Conservation (phyloP, 805 yeast genomes). For the Komagataella populi region DNA sequence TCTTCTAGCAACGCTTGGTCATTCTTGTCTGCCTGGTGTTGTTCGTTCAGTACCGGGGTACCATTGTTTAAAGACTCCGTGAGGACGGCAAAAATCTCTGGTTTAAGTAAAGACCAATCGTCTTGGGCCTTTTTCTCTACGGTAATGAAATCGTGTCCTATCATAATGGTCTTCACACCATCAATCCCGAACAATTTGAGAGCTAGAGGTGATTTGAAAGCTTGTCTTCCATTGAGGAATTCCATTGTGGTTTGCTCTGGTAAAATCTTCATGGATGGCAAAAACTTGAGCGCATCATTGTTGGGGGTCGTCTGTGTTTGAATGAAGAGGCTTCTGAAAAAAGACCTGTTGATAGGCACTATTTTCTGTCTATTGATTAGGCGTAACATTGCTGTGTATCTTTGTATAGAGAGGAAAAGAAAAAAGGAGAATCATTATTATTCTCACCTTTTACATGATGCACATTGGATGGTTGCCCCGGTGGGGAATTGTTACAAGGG, state of each 20-base stretch:
- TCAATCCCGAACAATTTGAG: conserved; percentile 61
- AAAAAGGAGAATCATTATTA: not conserved
- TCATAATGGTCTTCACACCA: conserved; percentile 64
- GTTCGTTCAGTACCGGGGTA: conserved; percentile 33
- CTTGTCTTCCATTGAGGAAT: conserved; percentile 63
- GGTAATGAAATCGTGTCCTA: conserved; percentile 77
- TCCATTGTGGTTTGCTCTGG: conserved; percentile 58
- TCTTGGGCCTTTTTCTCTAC: conserved; percentile 44
- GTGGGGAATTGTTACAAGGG: not conserved
- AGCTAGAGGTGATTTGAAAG: conserved; percentile 64
- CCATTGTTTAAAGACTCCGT: conserved; percentile 45
- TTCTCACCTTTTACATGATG: not conserved
- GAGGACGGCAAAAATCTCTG: conserved; percentile 47
- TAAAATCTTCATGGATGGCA: conserved; percentile 61
- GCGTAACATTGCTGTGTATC: not conserved
- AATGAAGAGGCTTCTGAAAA: conserved; percentile 32
- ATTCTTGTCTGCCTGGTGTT: conserved; percentile 16
- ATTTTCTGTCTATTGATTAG: not conserved
- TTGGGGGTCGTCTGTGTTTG: conserved; percentile 83
- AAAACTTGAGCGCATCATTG: conserved; percentile 71
- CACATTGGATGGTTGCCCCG: not conserved
- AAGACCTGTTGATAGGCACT: not conserved
- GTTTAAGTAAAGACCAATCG: conserved; percentile 52
- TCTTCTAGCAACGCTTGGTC: conserved; percentile 19
- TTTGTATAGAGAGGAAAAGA: not conserved